phyloP scores from a whole-genome alignment of 371 early-diverging fungal genomes.

The Circinella minor region DNA sequence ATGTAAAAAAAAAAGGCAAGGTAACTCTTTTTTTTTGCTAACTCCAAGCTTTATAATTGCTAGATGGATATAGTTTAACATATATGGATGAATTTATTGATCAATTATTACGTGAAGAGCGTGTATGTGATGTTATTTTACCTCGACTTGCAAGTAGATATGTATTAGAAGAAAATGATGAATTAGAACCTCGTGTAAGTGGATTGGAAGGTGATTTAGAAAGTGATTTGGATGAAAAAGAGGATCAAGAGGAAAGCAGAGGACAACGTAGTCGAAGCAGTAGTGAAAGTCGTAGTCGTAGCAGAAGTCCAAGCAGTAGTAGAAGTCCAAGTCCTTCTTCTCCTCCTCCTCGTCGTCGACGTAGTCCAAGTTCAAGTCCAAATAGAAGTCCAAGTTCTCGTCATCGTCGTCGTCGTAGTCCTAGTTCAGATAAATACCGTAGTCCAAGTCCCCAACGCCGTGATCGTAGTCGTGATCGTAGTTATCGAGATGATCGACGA shows the following conservation, averaged over 20 bases:
- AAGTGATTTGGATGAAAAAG: constrained; percentile 31
- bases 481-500: constrained; percentile 1
- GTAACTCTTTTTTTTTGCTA: constrained; percentile 12
- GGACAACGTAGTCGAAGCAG: constrained; percentile 15
- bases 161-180: constrained; percentile 86
- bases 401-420: constrained; percentile 2
- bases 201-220: constrained; percentile 80
- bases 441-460: constrained; percentile 9
- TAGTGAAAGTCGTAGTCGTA: constrained; percentile 5
- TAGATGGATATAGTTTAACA: constrained; percentile 66
- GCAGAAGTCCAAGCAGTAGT: neutral
- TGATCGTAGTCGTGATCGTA: constrained; percentile 18
- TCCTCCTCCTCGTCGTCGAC: neutral
- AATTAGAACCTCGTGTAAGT: constrained; percentile 82
- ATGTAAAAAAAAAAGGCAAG: neutral
- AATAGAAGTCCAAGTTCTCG: neutral
- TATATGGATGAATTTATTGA: constrained; percentile 95
- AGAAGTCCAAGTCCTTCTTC: neutral
- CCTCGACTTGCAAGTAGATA: constrained; percentile 83
- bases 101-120: constrained; percentile 74
- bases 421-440: constrained; percentile 8
- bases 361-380: constrained; percentile 13
- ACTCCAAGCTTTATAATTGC: constrained; percentile 26
- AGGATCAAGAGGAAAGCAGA: constrained; percentile 5
- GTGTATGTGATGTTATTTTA: constrained; percentile 88